phyloP scores from a whole-genome alignment of 129 eudicot genomes.

The Ambrosia artemisiifolia region DNA sequence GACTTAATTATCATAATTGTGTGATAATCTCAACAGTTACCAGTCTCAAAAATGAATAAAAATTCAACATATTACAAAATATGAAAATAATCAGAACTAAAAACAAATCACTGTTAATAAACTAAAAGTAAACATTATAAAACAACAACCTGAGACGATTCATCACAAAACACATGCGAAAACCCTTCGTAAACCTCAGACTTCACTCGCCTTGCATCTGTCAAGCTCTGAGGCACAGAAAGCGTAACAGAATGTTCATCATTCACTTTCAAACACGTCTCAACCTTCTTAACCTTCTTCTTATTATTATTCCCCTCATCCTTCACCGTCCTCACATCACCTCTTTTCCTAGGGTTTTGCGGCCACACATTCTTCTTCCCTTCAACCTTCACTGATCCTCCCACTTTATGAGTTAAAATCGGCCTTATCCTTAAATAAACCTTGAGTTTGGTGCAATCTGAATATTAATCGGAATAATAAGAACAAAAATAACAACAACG shows the following conservation, averaged over 20 bases:
- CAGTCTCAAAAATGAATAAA: too few species aligned
- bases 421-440: slow-evolving; percentile 68
- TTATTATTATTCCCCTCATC: not conserved
- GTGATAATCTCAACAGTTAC: too few species aligned
- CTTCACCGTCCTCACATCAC: slow-evolving; percentile 18
- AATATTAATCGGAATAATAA: not conserved
- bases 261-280: slow-evolving; percentile 43
- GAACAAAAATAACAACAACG: too few species aligned
- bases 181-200: slow-evolving; percentile 77
- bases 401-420: slow-evolving; percentile 1
- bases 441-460: slow-evolving; percentile 45
- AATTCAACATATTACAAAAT: too few species aligned
- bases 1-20: too few species aligned
- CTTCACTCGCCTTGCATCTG: slow-evolving; percentile 45
- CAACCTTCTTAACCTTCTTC: slow-evolving; percentile 8
- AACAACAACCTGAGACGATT: slow-evolving; percentile 72
- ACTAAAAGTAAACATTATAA: too few species aligned
- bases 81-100: too few species aligned
- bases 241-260: slow-evolving; percentile 63
- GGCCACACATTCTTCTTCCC: slow-evolving; percentile 63
- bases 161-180: slow-evolving; percentile 55
- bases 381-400: slow-evolving; percentile 6
- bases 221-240: slow-evolving; percentile 46
- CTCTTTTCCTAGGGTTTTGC: slow-evolving; percentile 41
- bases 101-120: not conserved